A percentile compares a stretch with the other conserved stretches of the same genome.
Conservation (phyloP, 2,329 filamentous ascomycete species). For the Colletotrichum sp. region DNA sequence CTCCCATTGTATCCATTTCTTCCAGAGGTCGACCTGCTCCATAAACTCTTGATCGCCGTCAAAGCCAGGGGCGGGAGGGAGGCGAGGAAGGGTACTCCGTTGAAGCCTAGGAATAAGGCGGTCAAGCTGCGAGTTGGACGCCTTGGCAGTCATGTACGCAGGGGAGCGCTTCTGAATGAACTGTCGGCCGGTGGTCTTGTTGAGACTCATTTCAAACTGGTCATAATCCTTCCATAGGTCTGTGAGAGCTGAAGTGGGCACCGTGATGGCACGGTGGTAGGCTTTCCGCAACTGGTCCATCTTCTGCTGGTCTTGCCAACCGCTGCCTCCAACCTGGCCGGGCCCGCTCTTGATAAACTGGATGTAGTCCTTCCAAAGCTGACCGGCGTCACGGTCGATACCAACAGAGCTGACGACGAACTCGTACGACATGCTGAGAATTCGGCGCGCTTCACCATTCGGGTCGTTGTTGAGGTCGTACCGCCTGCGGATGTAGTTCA, state of each 20-base stretch:
- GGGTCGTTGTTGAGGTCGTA: conserved; percentile 85
- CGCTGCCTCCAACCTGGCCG: conserved; percentile 81
- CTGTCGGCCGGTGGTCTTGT: conserved; percentile 93
- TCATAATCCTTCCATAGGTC: conserved; percentile 97
- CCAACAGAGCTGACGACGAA: conserved; percentile 91
- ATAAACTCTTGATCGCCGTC: conserved; percentile 85
- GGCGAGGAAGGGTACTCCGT: conserved; percentile 77
- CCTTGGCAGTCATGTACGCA: conserved; percentile 94
- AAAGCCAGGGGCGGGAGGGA: conserved; percentile 85
- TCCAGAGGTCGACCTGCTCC: conserved; percentile 88
- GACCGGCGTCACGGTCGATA: conserved; percentile 86
- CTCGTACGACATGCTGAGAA: conserved; percentile 87
- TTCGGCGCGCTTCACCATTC: conserved; percentile 75
- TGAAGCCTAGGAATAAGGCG: conserved; percentile 81
- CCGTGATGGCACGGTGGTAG: conserved; percentile 86
- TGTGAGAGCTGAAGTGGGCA: conserved; percentile 85
- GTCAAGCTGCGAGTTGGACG: conserved; percentile 87
- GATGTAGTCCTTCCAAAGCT: conserved; percentile 93
- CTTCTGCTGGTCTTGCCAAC: conserved; percentile 98
- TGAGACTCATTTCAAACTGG: conserved; percentile 90
- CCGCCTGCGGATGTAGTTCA: conserved; percentile 91
- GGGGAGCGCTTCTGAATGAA: conserved; percentile 92
- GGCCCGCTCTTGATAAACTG: conserved; percentile 90
- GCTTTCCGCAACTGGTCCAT: conserved; percentile 92
- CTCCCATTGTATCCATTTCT: conserved; percentile 94